Conservation (phyloP, 2,329 filamentous ascomycete species). For the Scedosporium boydii region DNA sequence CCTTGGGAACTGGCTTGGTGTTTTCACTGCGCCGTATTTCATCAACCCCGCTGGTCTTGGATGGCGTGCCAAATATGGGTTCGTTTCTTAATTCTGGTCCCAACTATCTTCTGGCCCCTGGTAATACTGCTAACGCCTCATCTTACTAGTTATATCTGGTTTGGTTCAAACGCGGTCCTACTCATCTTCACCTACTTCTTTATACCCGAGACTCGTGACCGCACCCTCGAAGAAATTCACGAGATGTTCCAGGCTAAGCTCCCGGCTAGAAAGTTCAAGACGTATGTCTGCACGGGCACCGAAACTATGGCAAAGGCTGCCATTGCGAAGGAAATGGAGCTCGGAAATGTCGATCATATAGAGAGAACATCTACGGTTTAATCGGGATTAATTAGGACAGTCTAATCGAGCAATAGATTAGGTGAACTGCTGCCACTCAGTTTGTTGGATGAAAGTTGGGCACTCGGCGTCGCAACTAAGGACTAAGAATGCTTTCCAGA, state of each 20-base stretch:
- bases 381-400: too few relatives aligned
- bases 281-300: not conserved
- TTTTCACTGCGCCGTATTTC: constrained; percentile 31
- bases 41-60: constrained; percentile 29
- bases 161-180: constrained; percentile 30
- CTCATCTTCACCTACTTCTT: constrained; percentile 27
- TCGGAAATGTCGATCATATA: not conserved
- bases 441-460: too few relatives aligned
- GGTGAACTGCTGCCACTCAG: too few relatives aligned
- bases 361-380: not conserved
- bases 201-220: constrained; percentile 18
- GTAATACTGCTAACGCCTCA: not conserved
- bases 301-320: not conserved
- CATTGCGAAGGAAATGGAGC: not conserved
- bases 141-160: constrained; percentile 25
- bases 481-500: too few relatives aligned
- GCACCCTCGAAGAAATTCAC: constrained; percentile 20
- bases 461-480: too few relatives aligned
- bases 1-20: constrained; percentile 27
- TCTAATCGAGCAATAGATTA: too few relatives aligned
- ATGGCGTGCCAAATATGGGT: constrained; percentile 24
- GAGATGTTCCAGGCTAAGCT: constrained; percentile 12
- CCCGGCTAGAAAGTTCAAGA: constrained; percentile 2
- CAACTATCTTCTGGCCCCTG: not conserved
- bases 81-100: not conserved